Base-by-base conservation (phyloP, 2,329 filamentous ascomycete genomes). In the Daldinia eschscholtzii region DNA sequence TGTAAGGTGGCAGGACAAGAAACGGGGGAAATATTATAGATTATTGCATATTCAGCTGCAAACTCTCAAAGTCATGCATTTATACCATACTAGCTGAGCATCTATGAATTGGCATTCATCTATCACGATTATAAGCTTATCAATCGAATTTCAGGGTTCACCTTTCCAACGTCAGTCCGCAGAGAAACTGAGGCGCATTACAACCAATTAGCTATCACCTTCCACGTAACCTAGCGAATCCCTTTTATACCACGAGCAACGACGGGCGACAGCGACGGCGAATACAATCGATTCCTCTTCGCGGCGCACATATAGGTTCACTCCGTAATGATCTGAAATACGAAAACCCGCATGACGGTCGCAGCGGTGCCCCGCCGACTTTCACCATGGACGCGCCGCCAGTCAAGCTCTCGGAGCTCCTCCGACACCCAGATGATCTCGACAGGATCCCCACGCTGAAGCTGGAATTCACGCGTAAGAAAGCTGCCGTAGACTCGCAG, bases 341-440 rank as follows among this genome's bases (percentile, higher is more conserved):
- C 63, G 23, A 67, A 48, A 44, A 33, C 28, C 52, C 52, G 39
- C 44, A 66, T 57, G 67, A 74, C 70, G 71, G 75, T 75, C 73
- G 72, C 70, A 74, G 57, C 52, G 68, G 72, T 70, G 73, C 73
- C 72, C 70, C 68, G 67, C 64, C 37, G 58, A 58, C 70, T 67
- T 67, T 72, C 77, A 41, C 23, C 65, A 93, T 87, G 89, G 91
- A 88, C 84, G 87, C 90, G 74, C 87, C 88, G 66, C 88, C 88
- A 53, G 89, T 93, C 80, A 94, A 94, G 85, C 90, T 99, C 80
- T 89, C 94, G 73, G 95, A 98, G 85, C 89, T 98, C 70, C 90
- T 99, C 74, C 93, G 94, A 77, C 94, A 97, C 78, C 93, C 96
- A 2, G 96, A 99, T 79, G 96, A 99, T 82, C 90, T 99, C 74